Conservation (phyloP, 345 rosid genomes). For the Aurinia saxatilis region DNA sequence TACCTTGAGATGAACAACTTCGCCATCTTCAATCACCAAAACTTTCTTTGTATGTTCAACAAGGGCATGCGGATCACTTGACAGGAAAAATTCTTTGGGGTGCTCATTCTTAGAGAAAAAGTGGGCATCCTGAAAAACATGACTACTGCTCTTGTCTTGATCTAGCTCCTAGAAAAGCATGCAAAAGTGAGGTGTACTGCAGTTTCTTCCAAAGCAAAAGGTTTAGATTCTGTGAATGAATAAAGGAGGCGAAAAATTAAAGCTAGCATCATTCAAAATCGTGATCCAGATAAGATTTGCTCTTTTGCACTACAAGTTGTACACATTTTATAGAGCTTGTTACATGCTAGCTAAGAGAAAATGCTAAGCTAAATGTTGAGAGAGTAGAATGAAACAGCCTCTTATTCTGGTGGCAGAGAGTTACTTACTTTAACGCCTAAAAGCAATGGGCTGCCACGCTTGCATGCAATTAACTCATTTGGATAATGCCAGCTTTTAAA, state of each 20-base stretch:
- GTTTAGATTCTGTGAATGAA: not conserved
- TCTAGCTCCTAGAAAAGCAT: conserved; percentile 45
- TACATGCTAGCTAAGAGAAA: not conserved
- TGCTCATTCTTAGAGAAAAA: conserved; percentile 52
- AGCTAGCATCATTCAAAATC: not conserved
- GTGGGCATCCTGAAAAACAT: conserved; percentile 56
- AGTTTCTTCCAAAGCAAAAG: conserved; percentile 5
- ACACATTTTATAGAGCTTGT: not conserved
- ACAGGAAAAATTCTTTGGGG: conserved; percentile 77
- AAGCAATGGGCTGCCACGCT: conserved; percentile 91
- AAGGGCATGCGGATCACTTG: conserved; percentile 83
- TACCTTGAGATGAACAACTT: conserved; percentile 89
- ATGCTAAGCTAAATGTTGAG: not conserved
- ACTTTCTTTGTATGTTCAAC: conserved; percentile 91
- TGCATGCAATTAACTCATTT: conserved; percentile 92
- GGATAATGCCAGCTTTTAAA: conserved; percentile 92
- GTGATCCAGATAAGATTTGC: not conserved
- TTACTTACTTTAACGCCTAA: conserved; percentile 86
- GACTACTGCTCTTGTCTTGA: conserved; percentile 39
- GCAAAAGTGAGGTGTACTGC: not conserved
- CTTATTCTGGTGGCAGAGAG: not conserved
- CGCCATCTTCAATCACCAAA: conserved; percentile 84
- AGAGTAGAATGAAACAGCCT: not conserved
- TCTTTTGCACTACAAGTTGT: not conserved
- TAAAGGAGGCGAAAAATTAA: not conserved